Evolutionary conservation across 2,329 filamentous ascomycete genomes (phyloP).

Genomic region (Penicillium sp.): DNA sequence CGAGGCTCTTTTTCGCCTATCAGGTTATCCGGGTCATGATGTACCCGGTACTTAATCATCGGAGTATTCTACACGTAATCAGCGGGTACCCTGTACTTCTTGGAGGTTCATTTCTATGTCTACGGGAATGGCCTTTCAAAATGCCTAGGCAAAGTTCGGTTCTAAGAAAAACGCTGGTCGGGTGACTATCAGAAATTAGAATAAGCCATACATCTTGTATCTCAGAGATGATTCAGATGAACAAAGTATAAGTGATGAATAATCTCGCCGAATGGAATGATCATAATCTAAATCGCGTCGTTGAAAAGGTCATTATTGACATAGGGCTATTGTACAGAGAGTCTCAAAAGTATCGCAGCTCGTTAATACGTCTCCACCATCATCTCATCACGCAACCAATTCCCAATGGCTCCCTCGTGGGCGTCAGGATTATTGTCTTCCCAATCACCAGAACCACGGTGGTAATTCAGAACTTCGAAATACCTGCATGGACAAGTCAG

Average conservation of each 20-base stretch:
- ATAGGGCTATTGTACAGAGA: not conserved
- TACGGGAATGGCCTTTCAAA: not conserved
- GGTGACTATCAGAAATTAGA: too few relatives aligned
- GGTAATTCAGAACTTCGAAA: constrained; percentile 9
- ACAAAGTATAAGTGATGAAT: too few relatives aligned
- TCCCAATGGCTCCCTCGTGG: not conserved
- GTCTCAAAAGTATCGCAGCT: not conserved
- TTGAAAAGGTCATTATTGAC: too few relatives aligned
- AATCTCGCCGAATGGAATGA: too few relatives aligned
- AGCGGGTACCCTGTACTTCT: constrained; percentile 9
- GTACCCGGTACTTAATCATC: constrained; percentile 14
- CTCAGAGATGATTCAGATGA: too few relatives aligned
- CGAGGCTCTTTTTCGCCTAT: constrained; percentile 22
- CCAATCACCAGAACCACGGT: constrained; percentile 4
- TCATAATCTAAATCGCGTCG: too few relatives aligned
- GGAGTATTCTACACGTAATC: rapidly evolving
- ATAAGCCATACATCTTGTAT: too few relatives aligned
- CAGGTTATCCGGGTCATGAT: constrained; percentile 6
- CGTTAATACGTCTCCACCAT: constrained; percentile 4
- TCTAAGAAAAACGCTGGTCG: not conserved
- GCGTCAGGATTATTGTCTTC: not conserved
- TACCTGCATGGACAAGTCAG: constrained; percentile 40
- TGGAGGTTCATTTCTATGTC: not conserved
- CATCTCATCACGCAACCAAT: constrained; percentile 2
- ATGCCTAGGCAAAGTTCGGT: constrained; percentile 13